Percentiles rank a stretch among this genome's conserved stretches.
phyloP scores from a whole-genome alignment of 768 basidiomycete species.

The Mycena galericulata region DNA sequence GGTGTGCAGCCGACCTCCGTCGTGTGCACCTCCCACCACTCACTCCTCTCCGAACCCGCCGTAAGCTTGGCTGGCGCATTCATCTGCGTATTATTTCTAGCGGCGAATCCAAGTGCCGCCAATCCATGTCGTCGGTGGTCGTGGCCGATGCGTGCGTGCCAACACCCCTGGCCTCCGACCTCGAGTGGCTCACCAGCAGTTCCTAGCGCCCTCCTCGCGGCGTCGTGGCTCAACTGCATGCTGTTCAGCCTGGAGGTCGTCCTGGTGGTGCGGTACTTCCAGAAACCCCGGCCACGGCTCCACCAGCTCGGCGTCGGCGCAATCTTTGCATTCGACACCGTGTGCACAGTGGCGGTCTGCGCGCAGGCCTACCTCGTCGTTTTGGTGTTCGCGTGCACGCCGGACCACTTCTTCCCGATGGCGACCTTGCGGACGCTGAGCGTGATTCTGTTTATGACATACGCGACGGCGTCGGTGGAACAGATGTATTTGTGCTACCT shows the following conservation, averaged over 20 bases:
- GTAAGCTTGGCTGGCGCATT: too few species aligned
- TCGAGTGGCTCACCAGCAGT: background rate
- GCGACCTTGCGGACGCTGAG: background rate
- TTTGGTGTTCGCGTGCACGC: background rate
- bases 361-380: background rate
- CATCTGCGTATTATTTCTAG: too few species aligned
- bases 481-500: conserved; percentile 23
- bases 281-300: background rate
- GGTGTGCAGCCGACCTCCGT: too few species aligned
- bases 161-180: background rate
- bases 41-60: too few species aligned
- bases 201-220: conserved; percentile 6
- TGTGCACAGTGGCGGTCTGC: conserved; percentile 17
- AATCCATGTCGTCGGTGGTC: too few species aligned
- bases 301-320: background rate
- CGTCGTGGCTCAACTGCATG: conserved; percentile 22
- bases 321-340: conserved; percentile 2
- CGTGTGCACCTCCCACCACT: too few species aligned
- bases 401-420: background rate
- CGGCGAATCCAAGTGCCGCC: too few species aligned
- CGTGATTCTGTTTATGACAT: conserved; percentile 14
- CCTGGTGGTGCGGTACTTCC: conserved; percentile 2
- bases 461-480: conserved; percentile 18
- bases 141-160: conserved; percentile 4
- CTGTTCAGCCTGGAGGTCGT: conserved; percentile 22